Evolutionary conservation across 2,329 filamentous ascomycete genomes (phyloP).

Genomic region (Neurospora sp.): DNA sequence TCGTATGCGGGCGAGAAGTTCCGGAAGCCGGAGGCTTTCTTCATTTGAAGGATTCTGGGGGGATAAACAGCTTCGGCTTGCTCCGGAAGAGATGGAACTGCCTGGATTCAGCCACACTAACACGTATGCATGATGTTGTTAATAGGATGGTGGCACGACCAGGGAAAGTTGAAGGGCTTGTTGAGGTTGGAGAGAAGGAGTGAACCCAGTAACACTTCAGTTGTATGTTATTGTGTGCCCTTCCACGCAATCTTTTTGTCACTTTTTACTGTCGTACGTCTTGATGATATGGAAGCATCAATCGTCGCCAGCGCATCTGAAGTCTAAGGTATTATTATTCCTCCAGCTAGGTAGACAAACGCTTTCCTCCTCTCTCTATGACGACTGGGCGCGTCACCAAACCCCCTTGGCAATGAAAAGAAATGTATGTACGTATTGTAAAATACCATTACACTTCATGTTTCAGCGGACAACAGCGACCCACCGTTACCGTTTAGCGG

Average conservation of each 20-base stretch:
- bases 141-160: background rate
- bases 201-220: too few relatives aligned
- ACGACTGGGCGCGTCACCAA: background rate
- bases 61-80: too few relatives aligned
- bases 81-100: background rate
- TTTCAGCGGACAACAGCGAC: background rate
- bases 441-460: background rate
- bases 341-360: too few relatives aligned
- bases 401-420: too few relatives aligned
- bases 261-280: background rate
- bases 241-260: background rate
- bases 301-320: too few relatives aligned
- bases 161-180: background rate
- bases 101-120: background rate
- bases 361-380: background rate
- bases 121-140: background rate
- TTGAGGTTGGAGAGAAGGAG: background rate
- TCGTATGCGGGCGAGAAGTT: constrained; percentile 23
- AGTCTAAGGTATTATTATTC: too few relatives aligned
- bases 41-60: background rate
- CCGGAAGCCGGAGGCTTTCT: background rate
- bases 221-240: too few relatives aligned
- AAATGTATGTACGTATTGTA: background rate
- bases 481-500: background rate
- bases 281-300: background rate